Conservation (phyloP, 2,329 filamentous ascomycete genomes). For the Colletotrichum brevisporum region DNA sequence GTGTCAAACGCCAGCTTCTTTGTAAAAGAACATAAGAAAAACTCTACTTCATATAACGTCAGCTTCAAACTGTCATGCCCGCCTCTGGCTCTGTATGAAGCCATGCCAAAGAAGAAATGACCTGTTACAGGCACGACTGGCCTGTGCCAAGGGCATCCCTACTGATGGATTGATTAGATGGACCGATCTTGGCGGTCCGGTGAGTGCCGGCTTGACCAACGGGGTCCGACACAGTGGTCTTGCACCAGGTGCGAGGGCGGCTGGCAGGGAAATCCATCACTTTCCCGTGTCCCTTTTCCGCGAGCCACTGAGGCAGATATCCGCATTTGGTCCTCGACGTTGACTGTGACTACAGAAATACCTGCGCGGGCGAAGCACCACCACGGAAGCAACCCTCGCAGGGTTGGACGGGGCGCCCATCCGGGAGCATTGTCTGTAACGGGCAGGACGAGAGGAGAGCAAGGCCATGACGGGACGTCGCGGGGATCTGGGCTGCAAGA, state of each 20-base stretch:
- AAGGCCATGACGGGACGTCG: conserved; percentile 9
- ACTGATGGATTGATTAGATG: conserved; percentile 29
- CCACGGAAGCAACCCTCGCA: conserved; percentile 24
- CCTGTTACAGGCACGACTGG: conserved; percentile 21
- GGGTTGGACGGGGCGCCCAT: conserved; percentile 14
- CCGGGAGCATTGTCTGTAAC: conserved; percentile 18
- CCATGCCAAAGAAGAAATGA: conserved; percentile 22
- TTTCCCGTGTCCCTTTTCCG: conserved; percentile 31
- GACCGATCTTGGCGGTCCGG: conserved; percentile 35
- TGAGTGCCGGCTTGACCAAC: conserved; percentile 35
- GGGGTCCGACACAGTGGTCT: conserved; percentile 34
- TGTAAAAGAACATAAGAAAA: too few relatives aligned
- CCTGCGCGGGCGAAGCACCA: conserved; percentile 5
- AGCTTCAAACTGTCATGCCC: conserved; percentile 24
- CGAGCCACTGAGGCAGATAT: conserved; percentile 11
- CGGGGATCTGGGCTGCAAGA: conserved; percentile 22
- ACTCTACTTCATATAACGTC: too few relatives aligned
- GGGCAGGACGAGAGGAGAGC: conserved; percentile 22
- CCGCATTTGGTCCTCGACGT: conserved; percentile 16
- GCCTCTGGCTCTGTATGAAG: conserved; percentile 11
- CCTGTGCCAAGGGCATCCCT: conserved; percentile 33
- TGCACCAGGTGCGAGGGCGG: conserved; percentile 20
- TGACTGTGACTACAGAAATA: conserved; percentile 6
- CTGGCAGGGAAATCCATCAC: conserved; percentile 2
- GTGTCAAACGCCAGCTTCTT: conserved; percentile 21